These are phyloP conservation scores for Porphyrellus cyaneotinctus DNA, from an alignment of 768 basidiomycete genomes.

Conservation along the genomic window DNA sequence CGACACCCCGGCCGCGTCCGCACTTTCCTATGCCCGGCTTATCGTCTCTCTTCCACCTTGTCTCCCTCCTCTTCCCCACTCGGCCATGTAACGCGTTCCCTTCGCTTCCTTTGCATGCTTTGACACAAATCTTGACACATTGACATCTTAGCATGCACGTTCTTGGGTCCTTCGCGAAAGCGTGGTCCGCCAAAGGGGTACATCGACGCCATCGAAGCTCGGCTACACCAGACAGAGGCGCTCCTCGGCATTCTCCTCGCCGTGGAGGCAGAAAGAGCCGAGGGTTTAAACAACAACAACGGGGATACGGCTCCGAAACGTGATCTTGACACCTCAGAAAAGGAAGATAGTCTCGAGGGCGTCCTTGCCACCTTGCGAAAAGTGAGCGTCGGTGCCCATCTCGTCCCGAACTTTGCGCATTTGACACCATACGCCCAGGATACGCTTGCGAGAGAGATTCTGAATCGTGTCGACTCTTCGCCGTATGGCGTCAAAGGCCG, in stretches of 20 bases:
- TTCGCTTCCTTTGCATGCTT: background rate
- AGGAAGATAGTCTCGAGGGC: slow-evolving; percentile 20
- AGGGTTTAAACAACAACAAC: slow-evolving; percentile 14
- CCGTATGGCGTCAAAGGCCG: slow-evolving; percentile 75
- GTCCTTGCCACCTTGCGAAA: slow-evolving; percentile 50
- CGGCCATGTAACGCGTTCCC: slow-evolving; percentile 9
- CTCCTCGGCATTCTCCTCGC: slow-evolving; percentile 78
- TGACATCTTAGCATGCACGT: slow-evolving; percentile 58
- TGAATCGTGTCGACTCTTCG: slow-evolving; percentile 75
- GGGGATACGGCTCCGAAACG: slow-evolving; percentile 34
- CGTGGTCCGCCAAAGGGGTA: slow-evolving; percentile 92
- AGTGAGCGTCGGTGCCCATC: slow-evolving; percentile 31
- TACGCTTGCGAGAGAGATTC: slow-evolving; percentile 73
- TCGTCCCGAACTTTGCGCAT: background rate
- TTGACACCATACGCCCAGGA: slow-evolving; percentile 43
- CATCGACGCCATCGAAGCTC: slow-evolving; percentile 90
- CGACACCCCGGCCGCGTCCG: slow-evolving; percentile 2
- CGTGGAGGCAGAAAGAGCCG: slow-evolving; percentile 27
- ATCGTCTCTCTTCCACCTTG: slow-evolving; percentile 14
- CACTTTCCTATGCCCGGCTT: slow-evolving; percentile 6
- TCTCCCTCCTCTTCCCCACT: slow-evolving; percentile 5
- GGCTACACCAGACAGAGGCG: slow-evolving; percentile 88
- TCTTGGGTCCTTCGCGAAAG: slow-evolving; percentile 74
- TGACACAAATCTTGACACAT: too few species aligned
- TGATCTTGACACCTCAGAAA: slow-evolving; percentile 4